Evolutionary conservation across 208 protist genomes (phyloP).

Genomic region (Strigomonas culicis): DNA sequence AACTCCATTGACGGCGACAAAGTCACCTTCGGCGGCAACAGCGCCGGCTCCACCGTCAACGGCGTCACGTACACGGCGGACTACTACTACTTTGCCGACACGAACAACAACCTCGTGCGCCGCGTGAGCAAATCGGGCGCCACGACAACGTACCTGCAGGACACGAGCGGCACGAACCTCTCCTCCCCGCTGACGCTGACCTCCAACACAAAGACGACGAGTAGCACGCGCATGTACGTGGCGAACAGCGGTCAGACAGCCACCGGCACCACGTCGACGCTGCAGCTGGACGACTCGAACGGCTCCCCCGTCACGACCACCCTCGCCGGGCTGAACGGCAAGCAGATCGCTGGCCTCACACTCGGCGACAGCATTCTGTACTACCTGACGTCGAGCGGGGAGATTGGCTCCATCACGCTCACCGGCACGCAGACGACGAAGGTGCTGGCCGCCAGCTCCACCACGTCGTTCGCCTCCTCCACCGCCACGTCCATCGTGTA

Average conservation of each 20-base stretch:
- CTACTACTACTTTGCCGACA: slow-evolving; percentile 46
- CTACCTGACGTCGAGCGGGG: not conserved
- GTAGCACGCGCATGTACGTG: not conserved
- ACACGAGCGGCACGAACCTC: slow-evolving; percentile 2
- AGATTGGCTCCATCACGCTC: not conserved
- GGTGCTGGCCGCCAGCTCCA: not conserved
- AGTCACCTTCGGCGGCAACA: slow-evolving; percentile 30
- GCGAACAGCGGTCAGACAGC: no score
- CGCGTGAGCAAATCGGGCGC: slow-evolving; percentile 22
- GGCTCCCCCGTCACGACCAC: not conserved
- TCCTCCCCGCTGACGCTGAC: slow-evolving; percentile 9
- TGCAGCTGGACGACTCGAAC: not conserved
- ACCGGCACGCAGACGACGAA: not conserved
- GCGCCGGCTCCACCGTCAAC: slow-evolving; percentile 2
- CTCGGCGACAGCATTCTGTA: not conserved
- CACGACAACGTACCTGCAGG: slow-evolving; percentile 23
- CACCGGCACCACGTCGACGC: not conserved
- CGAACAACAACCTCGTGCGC: slow-evolving; percentile 49
- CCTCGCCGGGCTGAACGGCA: not conserved
- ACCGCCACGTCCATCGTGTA: no score
- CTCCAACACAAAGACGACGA: not conserved
- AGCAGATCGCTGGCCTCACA: not conserved
- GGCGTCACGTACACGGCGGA: slow-evolving; percentile 22
- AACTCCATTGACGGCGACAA: slow-evolving; percentile 23
- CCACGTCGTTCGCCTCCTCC: not conserved